Percentiles rank a stretch among this genome's conserved stretches.
Evolutionary conservation across 495 filamentous ascomycete genomes (phyloP).

Genomic region (Penicillium herquei): DNA sequence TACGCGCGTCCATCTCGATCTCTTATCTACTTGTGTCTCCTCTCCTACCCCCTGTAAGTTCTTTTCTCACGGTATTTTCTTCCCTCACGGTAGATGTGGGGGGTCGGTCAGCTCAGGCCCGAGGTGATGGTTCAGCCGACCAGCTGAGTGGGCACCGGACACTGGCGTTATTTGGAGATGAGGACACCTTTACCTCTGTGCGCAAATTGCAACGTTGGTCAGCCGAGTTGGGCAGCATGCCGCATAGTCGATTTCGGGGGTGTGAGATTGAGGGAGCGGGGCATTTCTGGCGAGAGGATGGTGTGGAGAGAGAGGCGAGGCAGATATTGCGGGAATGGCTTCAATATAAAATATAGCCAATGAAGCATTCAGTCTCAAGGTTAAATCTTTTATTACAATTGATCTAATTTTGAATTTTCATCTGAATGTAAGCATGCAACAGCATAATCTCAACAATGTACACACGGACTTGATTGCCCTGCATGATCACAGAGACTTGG

Average conservation of each 20-base stretch:
- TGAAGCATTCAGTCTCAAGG: too few relatives aligned
- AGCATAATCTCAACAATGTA: too few relatives aligned
- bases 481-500: too few relatives aligned
- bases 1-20: slow-evolving; percentile 29
- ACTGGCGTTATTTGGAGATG: slow-evolving; percentile 74
- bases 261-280: slow-evolving; percentile 67
- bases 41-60: slow-evolving; percentile 61
- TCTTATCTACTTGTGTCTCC: slow-evolving; percentile 83
- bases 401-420: too few relatives aligned
- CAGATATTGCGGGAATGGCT: slow-evolving; percentile 44
- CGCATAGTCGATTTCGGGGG: slow-evolving; percentile 44
- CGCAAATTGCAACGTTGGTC: slow-evolving; percentile 71
- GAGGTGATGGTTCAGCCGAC: slow-evolving; percentile 41
- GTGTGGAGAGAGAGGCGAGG: slow-evolving; percentile 55
- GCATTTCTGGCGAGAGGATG: slow-evolving; percentile 79
- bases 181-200: slow-evolving; percentile 67
- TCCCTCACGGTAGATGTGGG: slow-evolving; percentile 31
- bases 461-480: too few relatives aligned
- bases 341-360: slow-evolving; percentile 4
- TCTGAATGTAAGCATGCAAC: too few relatives aligned
- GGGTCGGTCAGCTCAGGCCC: slow-evolving; percentile 20
- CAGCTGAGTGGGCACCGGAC: slow-evolving; percentile 59
- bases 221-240: slow-evolving; percentile 46
- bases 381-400: too few relatives aligned
- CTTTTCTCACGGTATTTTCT: slow-evolving; percentile 56